A percentile compares a stretch with the other conserved stretches of the same genome.
phyloP scores from a whole-genome alignment of 2,329 filamentous ascomycete genomes.

The Byssoonygena ceratinophila region DNA sequence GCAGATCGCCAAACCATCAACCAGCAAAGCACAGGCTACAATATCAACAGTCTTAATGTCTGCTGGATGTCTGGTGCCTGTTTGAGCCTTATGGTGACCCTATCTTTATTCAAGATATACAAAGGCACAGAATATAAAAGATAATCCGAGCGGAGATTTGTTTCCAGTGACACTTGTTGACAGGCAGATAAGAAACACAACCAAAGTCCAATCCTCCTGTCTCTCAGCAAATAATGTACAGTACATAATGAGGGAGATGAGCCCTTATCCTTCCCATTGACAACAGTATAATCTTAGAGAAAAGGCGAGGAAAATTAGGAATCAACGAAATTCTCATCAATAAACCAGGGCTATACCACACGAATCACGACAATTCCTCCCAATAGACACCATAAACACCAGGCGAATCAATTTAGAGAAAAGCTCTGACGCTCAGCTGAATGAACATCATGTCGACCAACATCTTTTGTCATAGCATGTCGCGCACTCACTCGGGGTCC shows the following conservation, averaged over 20 bases:
- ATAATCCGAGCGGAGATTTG: not conserved
- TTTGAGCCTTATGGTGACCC: too few species aligned
- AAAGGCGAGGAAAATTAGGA: not conserved
- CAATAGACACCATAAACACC: slow-evolving; percentile 2
- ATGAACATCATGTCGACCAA: slow-evolving; percentile 1
- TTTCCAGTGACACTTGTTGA: not conserved
- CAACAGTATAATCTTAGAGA: not conserved
- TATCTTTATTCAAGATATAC: not conserved
- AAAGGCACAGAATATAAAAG: not conserved
- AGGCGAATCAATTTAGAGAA: not conserved
- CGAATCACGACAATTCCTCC: not conserved
- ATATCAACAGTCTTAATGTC: too few species aligned
- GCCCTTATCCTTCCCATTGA: not conserved
- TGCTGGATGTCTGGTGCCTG: too few species aligned
- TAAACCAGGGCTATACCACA: not conserved
- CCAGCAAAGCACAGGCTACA: too few species aligned
- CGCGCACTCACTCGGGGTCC: not conserved
- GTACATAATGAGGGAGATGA: not conserved
- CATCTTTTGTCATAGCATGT: slow-evolving; percentile 5
- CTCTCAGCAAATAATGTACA: not conserved
- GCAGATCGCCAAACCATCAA: too few species aligned
- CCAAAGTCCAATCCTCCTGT: not conserved
- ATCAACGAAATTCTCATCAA: not conserved
- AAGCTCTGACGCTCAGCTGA: not conserved
- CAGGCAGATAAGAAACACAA: not conserved